Percentiles rank a stretch among this genome's conserved stretches.
These are phyloP conservation scores for Porodaedalea pini DNA, from an alignment of 1,284 basidiomycete species.

Conservation along the genomic window DNA sequence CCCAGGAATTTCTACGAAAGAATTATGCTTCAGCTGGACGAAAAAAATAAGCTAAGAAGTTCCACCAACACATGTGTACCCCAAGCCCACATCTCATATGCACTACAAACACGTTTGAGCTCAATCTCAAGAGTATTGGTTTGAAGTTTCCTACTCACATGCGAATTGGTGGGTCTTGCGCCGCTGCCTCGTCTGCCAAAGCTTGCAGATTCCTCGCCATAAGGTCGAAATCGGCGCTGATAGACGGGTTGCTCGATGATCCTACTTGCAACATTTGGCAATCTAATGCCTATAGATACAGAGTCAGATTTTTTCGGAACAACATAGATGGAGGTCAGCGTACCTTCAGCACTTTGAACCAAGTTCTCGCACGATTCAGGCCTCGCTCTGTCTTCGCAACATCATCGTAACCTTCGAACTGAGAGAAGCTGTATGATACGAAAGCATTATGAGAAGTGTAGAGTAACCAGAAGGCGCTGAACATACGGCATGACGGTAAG, in stretches of 20 bases:
- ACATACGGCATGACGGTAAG: slow-evolving; percentile 21
- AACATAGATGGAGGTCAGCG: neutral
- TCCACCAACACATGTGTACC: slow-evolving; percentile 30
- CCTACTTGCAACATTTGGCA: slow-evolving; percentile 32
- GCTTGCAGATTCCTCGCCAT: slow-evolving; percentile 31
- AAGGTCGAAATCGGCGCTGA: slow-evolving; percentile 27
- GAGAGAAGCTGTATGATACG: slow-evolving; percentile 26
- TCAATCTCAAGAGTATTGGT: neutral
- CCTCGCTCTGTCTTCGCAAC: slow-evolving; percentile 22
- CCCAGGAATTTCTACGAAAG: slow-evolving; percentile 30
- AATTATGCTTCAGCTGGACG: neutral
- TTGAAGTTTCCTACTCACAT: slow-evolving; percentile 23
- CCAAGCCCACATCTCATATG: slow-evolving; percentile 36
- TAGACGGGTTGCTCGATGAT: slow-evolving; percentile 28
- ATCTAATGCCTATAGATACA: slow-evolving; percentile 23
- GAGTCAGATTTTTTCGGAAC: neutral
- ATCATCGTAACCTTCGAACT: slow-evolving; percentile 30
- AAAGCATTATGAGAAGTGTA: neutral
- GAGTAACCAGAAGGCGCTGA: neutral
- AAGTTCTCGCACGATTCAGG: slow-evolving; percentile 27
- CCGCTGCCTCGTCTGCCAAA: slow-evolving; percentile 31
- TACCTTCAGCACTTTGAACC: slow-evolving; percentile 32
- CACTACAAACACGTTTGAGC: slow-evolving; percentile 21
- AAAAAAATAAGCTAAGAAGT: neutral
- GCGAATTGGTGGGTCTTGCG: slow-evolving; percentile 30